Base-by-base conservation (phyloP, 2,329 filamentous ascomycete species). In the Colletotrichum sidae region DNA sequence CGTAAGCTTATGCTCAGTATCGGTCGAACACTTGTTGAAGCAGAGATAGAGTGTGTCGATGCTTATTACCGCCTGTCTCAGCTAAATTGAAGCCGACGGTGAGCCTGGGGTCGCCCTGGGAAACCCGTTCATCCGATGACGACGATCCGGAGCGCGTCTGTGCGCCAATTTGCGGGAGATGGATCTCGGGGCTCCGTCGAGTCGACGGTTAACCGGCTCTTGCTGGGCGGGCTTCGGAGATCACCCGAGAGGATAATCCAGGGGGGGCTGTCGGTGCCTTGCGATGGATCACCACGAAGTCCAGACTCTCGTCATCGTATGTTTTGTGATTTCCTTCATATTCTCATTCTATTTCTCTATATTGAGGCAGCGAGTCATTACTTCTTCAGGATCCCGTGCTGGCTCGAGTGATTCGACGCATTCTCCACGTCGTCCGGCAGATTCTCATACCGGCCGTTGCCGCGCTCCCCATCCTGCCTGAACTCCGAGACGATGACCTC, bases 401-500 rank as follows among this genome's bases (percentile, higher is more conserved):
- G 52, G 10, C 57, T 65, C 6, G 52, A 65, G 13, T 62, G 62
- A 39, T 41, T 62, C 2, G 62, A 56, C 1, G 52, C 52, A 44
- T 61, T 65, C 37, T 65, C 62, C 52, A 53, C 46, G 5, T 65
- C 58, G n/a, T 62, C 62, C 5, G 62, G 46, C 12, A 65, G 52
- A 56, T 65, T 60, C 17, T 62, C 52, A 17, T 62, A 62, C 9
- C 41, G 52, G 15, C 62, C 52, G 39, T 54, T 54, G 33, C 56
- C 51, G 8, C 58, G 52, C 10, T 62, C 62, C 13, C 57, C 17
- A 12, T 65, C 62, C 8, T 67, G 60, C 37, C 55, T 46, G 41
- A 65, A 60, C 17, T 67, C 65, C 6, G 65, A 65, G 8, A 67
- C 61, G 8, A 67, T 67, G 1, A 65, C 56, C 42, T 67, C 60